phyloP scores from a whole-genome alignment of 1,284 basidiomycete species.

The Ceratobasidium sp. region DNA sequence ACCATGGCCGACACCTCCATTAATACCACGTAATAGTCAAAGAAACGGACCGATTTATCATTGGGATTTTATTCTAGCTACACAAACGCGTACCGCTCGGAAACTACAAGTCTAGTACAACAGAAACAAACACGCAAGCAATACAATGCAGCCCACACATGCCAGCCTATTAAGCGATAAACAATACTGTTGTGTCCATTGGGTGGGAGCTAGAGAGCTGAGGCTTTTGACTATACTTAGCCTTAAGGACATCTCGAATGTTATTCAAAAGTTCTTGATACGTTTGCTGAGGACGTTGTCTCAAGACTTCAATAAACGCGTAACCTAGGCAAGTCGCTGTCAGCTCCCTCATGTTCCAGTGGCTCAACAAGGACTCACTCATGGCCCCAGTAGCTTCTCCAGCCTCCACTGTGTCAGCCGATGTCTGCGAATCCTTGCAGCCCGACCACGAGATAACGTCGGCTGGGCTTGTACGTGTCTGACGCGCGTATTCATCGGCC shows the following conservation, averaged over 20 bases:
- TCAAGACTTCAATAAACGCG: slow-evolving; percentile 77
- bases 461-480: slow-evolving; percentile 80
- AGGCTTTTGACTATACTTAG: slow-evolving; percentile 86
- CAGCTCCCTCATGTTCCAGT: background rate
- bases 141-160: too few species aligned
- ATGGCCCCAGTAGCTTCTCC: slow-evolving; percentile 88
- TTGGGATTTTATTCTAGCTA: background rate
- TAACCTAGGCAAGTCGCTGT: slow-evolving; percentile 44
- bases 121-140: too few species aligned
- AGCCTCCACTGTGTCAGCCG: slow-evolving; percentile 84
- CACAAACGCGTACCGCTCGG: background rate
- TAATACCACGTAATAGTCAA: too few species aligned
- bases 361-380: slow-evolving; percentile 49
- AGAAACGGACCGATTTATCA: too few species aligned
- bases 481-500: slow-evolving; percentile 64
- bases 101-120: background rate
- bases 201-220: slow-evolving; percentile 81
- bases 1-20: too few species aligned
- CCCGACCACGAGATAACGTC: slow-evolving; percentile 86
- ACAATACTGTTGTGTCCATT: slow-evolving; percentile 53
- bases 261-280: slow-evolving; percentile 80
- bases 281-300: slow-evolving; percentile 72
- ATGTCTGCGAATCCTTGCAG: slow-evolving; percentile 93
- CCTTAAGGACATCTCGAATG: slow-evolving; percentile 65
- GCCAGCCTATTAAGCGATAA: slow-evolving; percentile 40